Percentiles rank a stretch among this genome's conserved stretches.
These are phyloP conservation scores for Cajanus cajan DNA, from an alignment of 306 rosid species.

Conservation along the genomic window DNA sequence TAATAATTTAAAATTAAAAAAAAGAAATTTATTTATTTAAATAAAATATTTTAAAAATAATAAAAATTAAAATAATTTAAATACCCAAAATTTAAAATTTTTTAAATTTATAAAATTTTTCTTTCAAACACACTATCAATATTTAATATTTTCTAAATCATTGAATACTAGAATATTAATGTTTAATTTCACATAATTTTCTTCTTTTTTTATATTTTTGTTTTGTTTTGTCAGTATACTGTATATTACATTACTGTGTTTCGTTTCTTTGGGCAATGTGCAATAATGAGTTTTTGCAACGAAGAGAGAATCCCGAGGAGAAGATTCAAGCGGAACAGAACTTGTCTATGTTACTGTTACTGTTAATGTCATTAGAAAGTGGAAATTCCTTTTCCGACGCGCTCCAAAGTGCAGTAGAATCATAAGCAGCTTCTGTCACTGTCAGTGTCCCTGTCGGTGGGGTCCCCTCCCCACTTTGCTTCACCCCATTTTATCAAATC, in stretches of 20 bases:
- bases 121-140: too few species aligned
- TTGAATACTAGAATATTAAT: too few species aligned
- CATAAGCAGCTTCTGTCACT: constrained; percentile 1
- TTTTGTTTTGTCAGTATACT: not conserved
- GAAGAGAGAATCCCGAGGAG: constrained; percentile 40
- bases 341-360: constrained; percentile 19
- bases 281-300: constrained; percentile 5
- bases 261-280: not conserved
- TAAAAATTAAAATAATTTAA: too few species aligned
- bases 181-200: not conserved
- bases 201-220: not conserved
- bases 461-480: constrained; percentile 38
- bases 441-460: constrained; percentile 31
- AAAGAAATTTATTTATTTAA: too few species aligned
- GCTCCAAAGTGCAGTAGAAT: constrained; percentile 18
- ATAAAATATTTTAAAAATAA: too few species aligned
- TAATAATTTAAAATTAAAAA: too few species aligned
- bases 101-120: too few species aligned
- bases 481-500: constrained; percentile 20
- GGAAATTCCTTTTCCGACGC: constrained; percentile 36
- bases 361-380: not conserved
- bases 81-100: too few species aligned
- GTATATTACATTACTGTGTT: not conserved
- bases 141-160: too few species aligned
- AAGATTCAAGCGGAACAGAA: constrained; percentile 29